Evolutionary conservation across 192 early-diverging fungal genomes (phyloP).

Genomic region (Phlyctochytrium planicorne): DNA sequence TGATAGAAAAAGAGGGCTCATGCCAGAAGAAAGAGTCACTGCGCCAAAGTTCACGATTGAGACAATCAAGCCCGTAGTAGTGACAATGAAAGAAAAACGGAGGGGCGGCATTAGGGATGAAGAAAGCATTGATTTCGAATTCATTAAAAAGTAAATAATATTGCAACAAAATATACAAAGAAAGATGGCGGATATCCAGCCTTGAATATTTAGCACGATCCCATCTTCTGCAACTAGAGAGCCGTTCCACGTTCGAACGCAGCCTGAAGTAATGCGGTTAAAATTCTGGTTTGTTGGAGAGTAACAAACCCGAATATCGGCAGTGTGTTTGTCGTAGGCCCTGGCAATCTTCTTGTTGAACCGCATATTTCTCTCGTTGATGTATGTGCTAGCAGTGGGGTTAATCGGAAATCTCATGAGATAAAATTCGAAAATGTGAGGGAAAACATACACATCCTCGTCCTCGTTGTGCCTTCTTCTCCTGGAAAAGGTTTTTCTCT

Average conservation of each 20-base stretch:
- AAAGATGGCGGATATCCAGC: too few relatives aligned
- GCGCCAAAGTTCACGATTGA: too few relatives aligned
- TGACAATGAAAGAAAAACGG: too few relatives aligned
- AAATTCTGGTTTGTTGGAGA: not conserved
- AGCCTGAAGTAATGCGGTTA: conserved; percentile 14
- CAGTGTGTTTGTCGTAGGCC: conserved; percentile 93
- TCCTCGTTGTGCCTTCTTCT: conserved; percentile 72
- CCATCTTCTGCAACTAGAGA: too few relatives aligned
- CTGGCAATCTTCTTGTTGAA: conserved; percentile 97
- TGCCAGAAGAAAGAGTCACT: too few relatives aligned
- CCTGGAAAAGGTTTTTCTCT: conserved; percentile 61
- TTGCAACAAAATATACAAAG: too few relatives aligned
- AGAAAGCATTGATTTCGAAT: too few relatives aligned
- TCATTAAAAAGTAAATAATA: too few relatives aligned
- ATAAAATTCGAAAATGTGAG: not conserved
- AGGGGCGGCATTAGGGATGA: too few relatives aligned
- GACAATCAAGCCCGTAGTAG: too few relatives aligned
- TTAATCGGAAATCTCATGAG: not conserved
- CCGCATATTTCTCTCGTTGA: conserved; percentile 92
- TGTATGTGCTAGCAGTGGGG: conserved; percentile 69
- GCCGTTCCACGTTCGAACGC: conserved; percentile 42
- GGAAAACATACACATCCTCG: conserved; percentile 55
- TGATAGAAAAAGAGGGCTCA: too few relatives aligned
- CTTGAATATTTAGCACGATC: too few relatives aligned
- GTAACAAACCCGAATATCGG: conserved; percentile 80